Percentiles rank a stretch among this genome's conserved stretches.
phyloP scores from a whole-genome alignment of 2,329 filamentous ascomycete species.

The Neofusicoccum ribis region DNA sequence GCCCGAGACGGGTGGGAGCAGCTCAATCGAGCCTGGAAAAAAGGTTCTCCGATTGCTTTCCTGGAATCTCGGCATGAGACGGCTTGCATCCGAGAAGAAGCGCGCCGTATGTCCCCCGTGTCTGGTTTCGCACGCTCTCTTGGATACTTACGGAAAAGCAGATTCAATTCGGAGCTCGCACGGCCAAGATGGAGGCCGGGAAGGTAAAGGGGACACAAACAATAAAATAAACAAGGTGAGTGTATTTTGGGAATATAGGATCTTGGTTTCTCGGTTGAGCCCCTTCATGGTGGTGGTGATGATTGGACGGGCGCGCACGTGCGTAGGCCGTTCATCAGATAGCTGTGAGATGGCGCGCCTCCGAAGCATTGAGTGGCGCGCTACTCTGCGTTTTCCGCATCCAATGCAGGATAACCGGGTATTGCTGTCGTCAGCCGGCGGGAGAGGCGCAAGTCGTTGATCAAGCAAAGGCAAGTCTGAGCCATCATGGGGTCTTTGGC shows the following conservation, averaged over 20 bases:
- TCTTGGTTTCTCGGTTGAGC: not conserved
- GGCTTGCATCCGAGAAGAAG: slow-evolving; percentile 85
- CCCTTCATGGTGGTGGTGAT: slow-evolving; percentile 17
- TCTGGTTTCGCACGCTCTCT: not conserved
- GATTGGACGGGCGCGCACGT: slow-evolving; percentile 13
- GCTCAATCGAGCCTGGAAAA: slow-evolving; percentile 69
- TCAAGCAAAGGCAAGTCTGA: slow-evolving; percentile 23
- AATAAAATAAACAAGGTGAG: slow-evolving; percentile 36
- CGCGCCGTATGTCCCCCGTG: slow-evolving; percentile 64
- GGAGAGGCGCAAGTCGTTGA: slow-evolving; percentile 19
- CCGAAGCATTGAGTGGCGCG: not conserved
- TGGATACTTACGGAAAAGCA: slow-evolving; percentile 23
- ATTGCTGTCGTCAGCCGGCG: slow-evolving; percentile 6
- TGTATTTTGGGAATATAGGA: slow-evolving; percentile 15
- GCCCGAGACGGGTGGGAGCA: not conserved
- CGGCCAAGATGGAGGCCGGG: slow-evolving; percentile 51
- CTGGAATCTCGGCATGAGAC: slow-evolving; percentile 68
- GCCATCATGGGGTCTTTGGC: slow-evolving; percentile 16
- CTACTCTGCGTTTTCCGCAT: slow-evolving; percentile 14
- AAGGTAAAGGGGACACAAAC: slow-evolving; percentile 50
- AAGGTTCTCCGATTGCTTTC: slow-evolving; percentile 76
- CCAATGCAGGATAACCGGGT: slow-evolving; percentile 13
- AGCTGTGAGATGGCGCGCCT: slow-evolving; percentile 17
- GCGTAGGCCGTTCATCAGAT: slow-evolving; percentile 1
- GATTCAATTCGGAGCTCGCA: slow-evolving; percentile 48